These are phyloP conservation scores for Lojkania enalia DNA, from an alignment of 2,329 filamentous ascomycete genomes.

Conservation along the genomic window DNA sequence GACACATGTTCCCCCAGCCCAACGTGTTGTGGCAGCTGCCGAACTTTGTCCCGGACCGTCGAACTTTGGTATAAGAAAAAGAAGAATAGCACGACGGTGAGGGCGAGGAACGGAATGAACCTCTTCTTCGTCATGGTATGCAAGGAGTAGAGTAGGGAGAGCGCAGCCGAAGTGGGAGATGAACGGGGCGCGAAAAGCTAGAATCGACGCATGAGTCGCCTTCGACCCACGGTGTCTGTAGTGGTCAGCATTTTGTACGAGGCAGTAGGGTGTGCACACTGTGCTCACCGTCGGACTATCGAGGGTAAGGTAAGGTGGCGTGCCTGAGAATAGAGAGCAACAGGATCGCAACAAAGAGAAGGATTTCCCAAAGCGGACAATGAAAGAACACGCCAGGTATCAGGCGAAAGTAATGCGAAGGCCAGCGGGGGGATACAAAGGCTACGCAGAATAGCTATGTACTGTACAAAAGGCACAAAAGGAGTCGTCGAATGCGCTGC, in stretches of 20 bases:
- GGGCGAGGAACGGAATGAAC: conserved; percentile 35
- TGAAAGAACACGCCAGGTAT: background rate
- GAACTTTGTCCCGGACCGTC: conserved; percentile 40
- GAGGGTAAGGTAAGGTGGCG: background rate
- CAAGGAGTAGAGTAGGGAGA: background rate
- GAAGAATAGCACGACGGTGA: conserved; percentile 34
- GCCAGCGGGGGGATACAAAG: background rate
- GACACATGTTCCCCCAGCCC: conserved; percentile 44
- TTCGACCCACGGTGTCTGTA: no score
- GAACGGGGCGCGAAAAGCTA: background rate
- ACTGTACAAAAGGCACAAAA: background rate
- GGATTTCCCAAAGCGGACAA: no score
- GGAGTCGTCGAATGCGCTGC: background rate
- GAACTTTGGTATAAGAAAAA: conserved; percentile 45
- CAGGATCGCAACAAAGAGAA: background rate
- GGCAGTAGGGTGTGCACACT: no score
- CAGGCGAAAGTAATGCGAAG: background rate
- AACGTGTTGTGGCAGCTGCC: conserved; percentile 45
- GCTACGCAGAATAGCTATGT: no score
- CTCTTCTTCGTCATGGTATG: conserved; percentile 30
- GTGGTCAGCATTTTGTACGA: background rate
- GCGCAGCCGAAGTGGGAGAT: background rate
- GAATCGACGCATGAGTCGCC: background rate
- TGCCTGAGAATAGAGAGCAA: background rate
- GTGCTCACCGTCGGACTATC: background rate